Conservation (phyloP, 2,329 filamentous ascomycete species). For the Aspergillus sp. region DNA sequence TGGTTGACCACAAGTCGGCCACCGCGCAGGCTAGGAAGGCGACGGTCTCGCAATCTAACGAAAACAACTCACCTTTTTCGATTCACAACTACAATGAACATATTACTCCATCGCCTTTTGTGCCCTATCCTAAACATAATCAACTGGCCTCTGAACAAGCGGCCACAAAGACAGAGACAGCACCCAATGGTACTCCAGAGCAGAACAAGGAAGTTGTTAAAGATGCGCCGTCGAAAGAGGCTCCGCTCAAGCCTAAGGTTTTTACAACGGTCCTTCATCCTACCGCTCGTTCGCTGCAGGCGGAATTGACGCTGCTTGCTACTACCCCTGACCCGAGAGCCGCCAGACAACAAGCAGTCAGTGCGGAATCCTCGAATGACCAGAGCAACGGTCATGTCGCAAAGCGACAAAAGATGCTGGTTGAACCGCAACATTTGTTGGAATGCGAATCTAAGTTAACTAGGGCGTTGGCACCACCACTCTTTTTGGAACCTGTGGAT, state of each 20-base stretch:
- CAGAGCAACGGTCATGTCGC: slow-evolving; percentile 50
- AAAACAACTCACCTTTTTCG: slow-evolving; percentile 64
- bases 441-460: slow-evolving; percentile 71
- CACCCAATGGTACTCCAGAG: slow-evolving; percentile 3
- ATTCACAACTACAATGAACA: slow-evolving; percentile 90
- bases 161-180: slow-evolving; percentile 17
- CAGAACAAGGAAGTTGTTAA: neutral
- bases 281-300: slow-evolving; percentile 66
- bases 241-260: slow-evolving; percentile 50
- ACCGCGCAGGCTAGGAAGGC: slow-evolving; percentile 53
- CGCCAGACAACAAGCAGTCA: slow-evolving; percentile 40
- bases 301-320: slow-evolving; percentile 69
- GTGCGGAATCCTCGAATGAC: slow-evolving; percentile 49
- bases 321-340: slow-evolving; percentile 58
- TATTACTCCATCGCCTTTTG: slow-evolving; percentile 81
- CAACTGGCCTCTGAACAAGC: slow-evolving; percentile 25
- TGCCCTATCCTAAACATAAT: slow-evolving; percentile 57
- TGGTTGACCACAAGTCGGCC: slow-evolving; percentile 77
- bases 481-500: slow-evolving; percentile 71
- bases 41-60: slow-evolving; percentile 50
- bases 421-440: slow-evolving; percentile 67
- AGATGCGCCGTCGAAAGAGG: slow-evolving; percentile 38
- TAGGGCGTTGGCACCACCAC: slow-evolving; percentile 63
- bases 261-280: slow-evolving; percentile 79
- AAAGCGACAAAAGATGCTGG: slow-evolving; percentile 68